Base-by-base conservation (phyloP, 2,329 filamentous ascomycete genomes). In the Madurella mycetomatis region DNA sequence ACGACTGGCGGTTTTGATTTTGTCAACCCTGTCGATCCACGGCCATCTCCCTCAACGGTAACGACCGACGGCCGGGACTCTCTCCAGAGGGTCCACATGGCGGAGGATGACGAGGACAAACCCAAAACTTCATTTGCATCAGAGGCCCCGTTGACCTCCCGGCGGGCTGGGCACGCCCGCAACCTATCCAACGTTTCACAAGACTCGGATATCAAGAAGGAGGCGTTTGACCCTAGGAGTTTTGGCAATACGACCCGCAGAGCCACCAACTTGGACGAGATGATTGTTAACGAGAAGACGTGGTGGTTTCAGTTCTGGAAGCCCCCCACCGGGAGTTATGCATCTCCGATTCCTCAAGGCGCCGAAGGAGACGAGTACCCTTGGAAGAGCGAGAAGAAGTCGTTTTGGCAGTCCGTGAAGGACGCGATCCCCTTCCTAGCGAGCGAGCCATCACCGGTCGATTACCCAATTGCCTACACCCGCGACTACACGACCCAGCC, bases 221-320 rank as follows among this genome's bases (percentile, higher is more conserved):
- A 60, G 1, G 30, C 31, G 8, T 19, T 69, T 66, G 53, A 72
- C 63, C 57, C 62, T 66, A 62, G 62, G 53, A 51, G 58, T 56
- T 64, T 70, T 34, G 74, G 73, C 13, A 84, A 83, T 61, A 82
- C 79, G 0, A 78, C 79, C 4, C 77, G 81, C 44, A 78, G 76
- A 56, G 63, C 76, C 7, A 70, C 69, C 2, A 74, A 81, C 47
- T 63, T 76, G 40, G 74, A 80, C 2, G 75, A 79, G 11, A 76
- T 81, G 68, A 75, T 77, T 50, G 65, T 70, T 49, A 71, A 70
- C 5, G 73, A 77, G 9, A 70, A 73, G 25, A 68, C 72, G 0
- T 72, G 69, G 41, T 86, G 82, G 74, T 86, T 80, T 72, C 70
- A 86, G 56, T 86, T 86, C 55, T 86, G 83, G 83, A 82, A 83